A percentile compares a stretch with the other conserved stretches of the same genome.
Conservation (phyloP, 768 basidiomycete genomes). For the Auricularia cornea region DNA sequence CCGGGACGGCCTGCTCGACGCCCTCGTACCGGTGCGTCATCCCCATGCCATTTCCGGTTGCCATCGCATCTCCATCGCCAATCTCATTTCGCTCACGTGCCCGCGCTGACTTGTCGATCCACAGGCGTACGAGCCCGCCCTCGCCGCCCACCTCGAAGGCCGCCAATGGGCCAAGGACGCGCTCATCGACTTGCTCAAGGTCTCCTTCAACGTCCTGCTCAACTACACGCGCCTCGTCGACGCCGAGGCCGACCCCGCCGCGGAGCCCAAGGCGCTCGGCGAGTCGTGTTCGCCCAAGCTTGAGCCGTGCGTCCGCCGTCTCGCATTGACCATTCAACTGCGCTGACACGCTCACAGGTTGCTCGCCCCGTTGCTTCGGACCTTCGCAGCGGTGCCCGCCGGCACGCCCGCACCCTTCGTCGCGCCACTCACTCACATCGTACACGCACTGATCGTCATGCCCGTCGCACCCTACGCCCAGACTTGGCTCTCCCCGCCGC, state of each 20-base stretch:
- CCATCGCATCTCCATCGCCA: not conserved
- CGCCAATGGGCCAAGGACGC: constrained; percentile 58
- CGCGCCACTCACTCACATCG: constrained; percentile 69
- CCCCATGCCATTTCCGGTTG: constrained; percentile 1
- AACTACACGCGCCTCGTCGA: constrained; percentile 56
- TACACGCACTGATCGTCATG: constrained; percentile 73
- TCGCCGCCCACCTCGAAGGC: constrained; percentile 34
- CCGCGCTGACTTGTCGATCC: not conserved
- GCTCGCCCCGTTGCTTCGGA: constrained; percentile 59
- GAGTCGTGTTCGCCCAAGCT: constrained; percentile 15
- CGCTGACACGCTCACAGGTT: constrained; percentile 35
- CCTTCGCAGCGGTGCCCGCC: constrained; percentile 58
- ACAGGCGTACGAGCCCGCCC: not conserved
- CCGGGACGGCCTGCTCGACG: constrained; percentile 44
- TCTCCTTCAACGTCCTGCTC: constrained; percentile 70
- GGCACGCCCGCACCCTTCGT: constrained; percentile 56
- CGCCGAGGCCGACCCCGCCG: constrained; percentile 5
- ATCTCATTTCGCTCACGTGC: not conserved
- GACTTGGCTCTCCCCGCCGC: constrained; percentile 50
- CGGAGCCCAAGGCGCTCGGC: constrained; percentile 10
- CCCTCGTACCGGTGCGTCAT: constrained; percentile 55
- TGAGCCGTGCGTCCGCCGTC: constrained; percentile 33
- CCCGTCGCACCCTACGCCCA: constrained; percentile 52
- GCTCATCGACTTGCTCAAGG: constrained; percentile 74
- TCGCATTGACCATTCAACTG: constrained; percentile 1